Evolutionary conservation across 805 yeast genomes (phyloP).

Genomic region (Ogataea paraovalis): DNA sequence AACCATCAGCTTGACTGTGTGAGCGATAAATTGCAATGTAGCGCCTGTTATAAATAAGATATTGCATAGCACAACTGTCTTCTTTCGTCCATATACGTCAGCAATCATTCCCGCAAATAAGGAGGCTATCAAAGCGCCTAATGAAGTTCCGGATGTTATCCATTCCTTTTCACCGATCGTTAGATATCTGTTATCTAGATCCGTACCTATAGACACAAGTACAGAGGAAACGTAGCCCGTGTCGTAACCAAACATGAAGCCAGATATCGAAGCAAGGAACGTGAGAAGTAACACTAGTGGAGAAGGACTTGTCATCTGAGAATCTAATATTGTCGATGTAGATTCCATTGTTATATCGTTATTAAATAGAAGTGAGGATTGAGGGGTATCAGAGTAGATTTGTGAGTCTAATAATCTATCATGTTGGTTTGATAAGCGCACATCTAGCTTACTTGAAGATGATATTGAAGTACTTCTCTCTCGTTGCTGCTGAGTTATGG

Average conservation of each 20-base stretch:
- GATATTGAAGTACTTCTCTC: not conserved
- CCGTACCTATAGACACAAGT: slow-evolving; percentile 47
- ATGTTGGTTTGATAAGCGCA: not conserved
- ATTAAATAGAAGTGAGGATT: not conserved
- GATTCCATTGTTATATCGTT: not conserved
- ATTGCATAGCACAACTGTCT: slow-evolving; percentile 76
- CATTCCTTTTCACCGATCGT: slow-evolving; percentile 47
- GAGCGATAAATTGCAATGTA: slow-evolving; percentile 75
- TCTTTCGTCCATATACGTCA: slow-evolving; percentile 79
- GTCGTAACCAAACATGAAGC: slow-evolving; percentile 60
- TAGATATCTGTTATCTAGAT: slow-evolving; percentile 32
- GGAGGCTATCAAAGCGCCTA: slow-evolving; percentile 86
- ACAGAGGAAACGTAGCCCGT: slow-evolving; percentile 61
- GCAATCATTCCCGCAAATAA: slow-evolving; percentile 77
- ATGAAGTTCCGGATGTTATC: slow-evolving; percentile 90
- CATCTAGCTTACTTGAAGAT: not conserved
- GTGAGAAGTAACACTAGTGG: slow-evolving; percentile 42
- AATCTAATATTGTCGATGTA: not conserved
- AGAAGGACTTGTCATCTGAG: slow-evolving; percentile 31
- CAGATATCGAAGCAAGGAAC: slow-evolving; percentile 49
- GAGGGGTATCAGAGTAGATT: not conserved
- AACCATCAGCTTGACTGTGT: slow-evolving; percentile 85
- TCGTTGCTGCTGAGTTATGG: not conserved
- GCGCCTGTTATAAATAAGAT: slow-evolving; percentile 82
- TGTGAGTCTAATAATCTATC: not conserved